These are phyloP conservation scores for Stachybotrys echinatus DNA, from an alignment of 2,329 filamentous ascomycete species.

Conservation along the genomic window DNA sequence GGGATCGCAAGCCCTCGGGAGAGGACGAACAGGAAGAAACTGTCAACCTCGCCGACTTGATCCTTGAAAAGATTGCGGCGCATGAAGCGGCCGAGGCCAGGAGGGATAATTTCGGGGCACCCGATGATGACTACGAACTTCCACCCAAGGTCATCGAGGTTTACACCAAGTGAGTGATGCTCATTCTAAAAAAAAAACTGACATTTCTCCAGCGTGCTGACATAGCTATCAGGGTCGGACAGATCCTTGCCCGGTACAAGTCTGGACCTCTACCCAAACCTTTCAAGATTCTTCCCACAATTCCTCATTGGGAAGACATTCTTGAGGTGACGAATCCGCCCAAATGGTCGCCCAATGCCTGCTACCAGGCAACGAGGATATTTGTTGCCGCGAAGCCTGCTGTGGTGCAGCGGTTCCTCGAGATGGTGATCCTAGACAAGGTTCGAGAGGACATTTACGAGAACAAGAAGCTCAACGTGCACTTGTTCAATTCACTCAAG, in stretches of 20 bases:
- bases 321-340: slow-evolving; percentile 80
- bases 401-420: slow-evolving; percentile 79
- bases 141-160: slow-evolving; percentile 91
- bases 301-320: slow-evolving; percentile 87
- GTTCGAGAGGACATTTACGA: slow-evolving; percentile 95
- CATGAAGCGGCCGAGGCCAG: slow-evolving; percentile 67
- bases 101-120: slow-evolving; percentile 38
- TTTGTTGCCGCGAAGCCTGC: slow-evolving; percentile 82
- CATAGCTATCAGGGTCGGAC: slow-evolving; percentile 57
- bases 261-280: slow-evolving; percentile 95
- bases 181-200: too few relatives aligned
- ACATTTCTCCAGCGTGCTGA: slow-evolving; percentile 8
- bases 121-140: slow-evolving; percentile 79
- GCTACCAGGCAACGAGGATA: slow-evolving; percentile 85
- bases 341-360: slow-evolving; percentile 65
- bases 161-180: slow-evolving; percentile 67
- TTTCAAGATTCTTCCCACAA: slow-evolving; percentile 91
- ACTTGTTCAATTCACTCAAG: slow-evolving; percentile 89
- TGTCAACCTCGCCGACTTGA: slow-evolving; percentile 87
- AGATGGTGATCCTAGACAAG: slow-evolving; percentile 78
- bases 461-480: slow-evolving; percentile 90
- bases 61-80: slow-evolving; percentile 88
- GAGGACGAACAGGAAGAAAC: slow-evolving; percentile 43
- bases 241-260: slow-evolving; percentile 88
- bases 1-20: slow-evolving; percentile 40